Percentiles rank a stretch among this genome's conserved stretches.
Evolutionary conservation across 1,284 basidiomycete genomes (phyloP).

Genomic region (Phellinidium pouzarii): DNA sequence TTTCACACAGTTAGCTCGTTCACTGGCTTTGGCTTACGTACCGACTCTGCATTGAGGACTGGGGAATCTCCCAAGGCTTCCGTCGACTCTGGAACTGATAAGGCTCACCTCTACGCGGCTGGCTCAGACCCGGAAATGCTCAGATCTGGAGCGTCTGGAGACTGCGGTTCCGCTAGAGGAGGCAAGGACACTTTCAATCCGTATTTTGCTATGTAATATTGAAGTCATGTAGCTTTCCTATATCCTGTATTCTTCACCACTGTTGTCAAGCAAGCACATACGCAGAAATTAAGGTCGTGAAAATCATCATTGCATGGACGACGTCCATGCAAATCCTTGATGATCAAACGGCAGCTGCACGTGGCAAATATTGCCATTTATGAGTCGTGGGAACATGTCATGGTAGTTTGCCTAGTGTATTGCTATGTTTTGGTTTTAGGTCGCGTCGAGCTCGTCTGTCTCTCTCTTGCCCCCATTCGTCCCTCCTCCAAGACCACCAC

Average conservation of each 20-base stretch:
- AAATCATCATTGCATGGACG: slow-evolving; percentile 1
- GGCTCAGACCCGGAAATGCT: no score
- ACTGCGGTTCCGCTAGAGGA: background rate
- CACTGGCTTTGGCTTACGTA: background rate
- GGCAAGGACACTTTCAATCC: background rate
- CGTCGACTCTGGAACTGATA: no score
- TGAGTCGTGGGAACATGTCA: slow-evolving; percentile 10
- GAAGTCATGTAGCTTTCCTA: background rate
- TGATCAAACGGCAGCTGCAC: background rate
- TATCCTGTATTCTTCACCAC: background rate
- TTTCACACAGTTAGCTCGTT: background rate
- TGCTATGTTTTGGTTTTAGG: background rate
- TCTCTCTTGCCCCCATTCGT: background rate
- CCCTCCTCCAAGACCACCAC: background rate
- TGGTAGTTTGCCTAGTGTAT: background rate
- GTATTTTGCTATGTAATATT: background rate
- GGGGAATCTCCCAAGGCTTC: no score
- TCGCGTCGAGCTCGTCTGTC: background rate
- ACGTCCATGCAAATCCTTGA: background rate
- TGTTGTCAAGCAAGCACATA: background rate
- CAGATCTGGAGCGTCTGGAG: background rate
- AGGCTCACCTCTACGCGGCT: no score
- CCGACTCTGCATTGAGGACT: background rate
- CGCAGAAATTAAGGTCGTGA: background rate
- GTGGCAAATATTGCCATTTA: background rate